Percentiles rank a stretch among this genome's conserved stretches.
These are phyloP conservation scores for Podosphaera xanthii DNA, from an alignment of 2,329 filamentous ascomycete species.

Conservation along the genomic window DNA sequence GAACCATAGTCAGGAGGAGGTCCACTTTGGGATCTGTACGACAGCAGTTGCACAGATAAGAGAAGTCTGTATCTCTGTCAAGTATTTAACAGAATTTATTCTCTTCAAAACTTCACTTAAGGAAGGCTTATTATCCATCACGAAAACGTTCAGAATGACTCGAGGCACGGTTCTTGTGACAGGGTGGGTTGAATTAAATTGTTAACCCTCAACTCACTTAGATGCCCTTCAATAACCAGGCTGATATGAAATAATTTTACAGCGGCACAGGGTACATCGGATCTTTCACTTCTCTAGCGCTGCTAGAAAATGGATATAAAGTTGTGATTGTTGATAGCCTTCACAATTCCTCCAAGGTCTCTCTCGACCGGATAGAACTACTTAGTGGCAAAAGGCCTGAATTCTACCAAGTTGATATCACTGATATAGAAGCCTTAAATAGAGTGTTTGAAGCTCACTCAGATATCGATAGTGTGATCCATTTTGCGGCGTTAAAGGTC, in stretches of 20 bases:
- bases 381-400: slow-evolving; percentile 69
- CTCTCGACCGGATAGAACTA: slow-evolving; percentile 83
- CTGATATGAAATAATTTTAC: slow-evolving; percentile 13
- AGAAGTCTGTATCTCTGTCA: no score
- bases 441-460: slow-evolving; percentile 74
- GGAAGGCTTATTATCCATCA: neutral
- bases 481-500: slow-evolving; percentile 93
- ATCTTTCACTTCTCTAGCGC: slow-evolving; percentile 80
- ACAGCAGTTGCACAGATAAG: no score
- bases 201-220: neutral
- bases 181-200: slow-evolving; percentile 37
- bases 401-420: slow-evolving; percentile 76
- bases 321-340: slow-evolving; percentile 92
- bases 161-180: slow-evolving; percentile 78
- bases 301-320: slow-evolving; percentile 85
- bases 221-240: slow-evolving; percentile 2
- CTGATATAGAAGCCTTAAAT: slow-evolving; percentile 61
- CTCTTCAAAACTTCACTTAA: no score
- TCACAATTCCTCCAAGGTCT: slow-evolving; percentile 87
- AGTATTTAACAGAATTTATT: slow-evolving; percentile 7
- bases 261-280: slow-evolving; percentile 99
- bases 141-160: slow-evolving; percentile 29
- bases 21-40: no score
- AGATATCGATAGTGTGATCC: slow-evolving; percentile 91
- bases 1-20: no score